Evolutionary conservation across 2,329 filamentous ascomycete genomes (phyloP), one percentile per base, ranked within the genome.

Genomic region (Exophiala sp.): DNA sequence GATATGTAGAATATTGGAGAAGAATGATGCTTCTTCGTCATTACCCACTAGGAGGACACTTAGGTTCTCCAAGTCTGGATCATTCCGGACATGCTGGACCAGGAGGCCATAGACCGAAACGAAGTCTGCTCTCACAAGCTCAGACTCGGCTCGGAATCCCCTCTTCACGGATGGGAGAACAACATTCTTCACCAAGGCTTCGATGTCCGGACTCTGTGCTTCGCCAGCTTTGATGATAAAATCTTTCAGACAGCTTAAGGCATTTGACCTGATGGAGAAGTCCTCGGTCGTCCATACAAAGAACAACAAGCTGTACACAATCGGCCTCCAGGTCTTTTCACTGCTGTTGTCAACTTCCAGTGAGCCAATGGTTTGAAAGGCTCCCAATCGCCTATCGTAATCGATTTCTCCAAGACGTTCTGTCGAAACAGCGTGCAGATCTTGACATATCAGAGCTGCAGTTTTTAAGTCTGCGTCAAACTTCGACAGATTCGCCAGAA

Each of bases 1-100:
- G 44, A 95, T 92, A 65, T 94, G 91, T 34, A 97, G 76, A 41
- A 97, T 84, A 64, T 97, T 95, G 70, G 83, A 88, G 75, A 97
- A 99, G 75, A 99, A 96, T 1, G 89, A 88, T 9, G 84, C 82
- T 64, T 89, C 88, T 43, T 91, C 88, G 57, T 95, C 89, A 48
- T 87, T 79, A 11, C 76, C 79, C 7, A 81, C 80, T 36, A 94
- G 78, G 9, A 99, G 78, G 4, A 79, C 77, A 54, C 81, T 75
- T 73, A 99, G 81, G 67, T 95, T 91, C 29, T 81, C 79, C 36
- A 97, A 79, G 2, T 84, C 81, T 5, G 79, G 68, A 84, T 89
- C 91, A 0, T 79, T 72, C 0, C 87, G 78, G 66, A 94, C 84
- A 39, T 79, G 76, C 54, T 85, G 83, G 33, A 96, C 79, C 5